Conservation (phyloP, 2,329 filamentous ascomycete genomes). For the Arthrobotrys pseudoclavata region DNA sequence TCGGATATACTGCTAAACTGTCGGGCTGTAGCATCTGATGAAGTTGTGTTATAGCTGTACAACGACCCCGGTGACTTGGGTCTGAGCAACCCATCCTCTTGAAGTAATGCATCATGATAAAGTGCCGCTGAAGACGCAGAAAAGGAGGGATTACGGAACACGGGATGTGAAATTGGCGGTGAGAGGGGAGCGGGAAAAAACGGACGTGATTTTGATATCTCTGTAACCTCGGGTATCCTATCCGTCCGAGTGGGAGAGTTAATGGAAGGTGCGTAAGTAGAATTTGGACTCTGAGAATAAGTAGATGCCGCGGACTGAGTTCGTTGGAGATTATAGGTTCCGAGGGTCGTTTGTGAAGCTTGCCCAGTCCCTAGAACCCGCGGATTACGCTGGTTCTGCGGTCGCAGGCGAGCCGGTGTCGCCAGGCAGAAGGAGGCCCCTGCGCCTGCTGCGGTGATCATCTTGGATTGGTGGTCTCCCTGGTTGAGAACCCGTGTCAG, state of each 20-base stretch:
- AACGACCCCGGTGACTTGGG: constrained; percentile 48
- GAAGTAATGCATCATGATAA: constrained; percentile 58
- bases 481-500: constrained; percentile 54
- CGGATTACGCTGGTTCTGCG: constrained; percentile 61
- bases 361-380: constrained; percentile 53
- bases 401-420: constrained; percentile 63
- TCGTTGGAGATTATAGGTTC: constrained; percentile 52
- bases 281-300: constrained; percentile 40
- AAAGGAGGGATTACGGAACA: constrained; percentile 60
- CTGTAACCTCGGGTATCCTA: constrained; percentile 59
- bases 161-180: constrained; percentile 57
- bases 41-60: constrained; percentile 50
- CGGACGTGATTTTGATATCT: constrained; percentile 53
- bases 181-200: constrained; percentile 59
- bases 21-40: constrained; percentile 46
- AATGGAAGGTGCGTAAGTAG: constrained; percentile 43
- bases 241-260: constrained; percentile 50
- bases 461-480: constrained; percentile 60
- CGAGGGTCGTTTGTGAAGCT: constrained; percentile 46
- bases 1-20: constrained; percentile 51
- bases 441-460: constrained; percentile 63
- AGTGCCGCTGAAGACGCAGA: constrained; percentile 57
- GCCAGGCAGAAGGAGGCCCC: constrained; percentile 63
- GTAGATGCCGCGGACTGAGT: constrained; percentile 48
- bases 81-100: constrained; percentile 49